Evolutionary conservation across 164 flowering plant genomes (phyloP).

Genomic region (Warburgia ugandensis): DNA sequence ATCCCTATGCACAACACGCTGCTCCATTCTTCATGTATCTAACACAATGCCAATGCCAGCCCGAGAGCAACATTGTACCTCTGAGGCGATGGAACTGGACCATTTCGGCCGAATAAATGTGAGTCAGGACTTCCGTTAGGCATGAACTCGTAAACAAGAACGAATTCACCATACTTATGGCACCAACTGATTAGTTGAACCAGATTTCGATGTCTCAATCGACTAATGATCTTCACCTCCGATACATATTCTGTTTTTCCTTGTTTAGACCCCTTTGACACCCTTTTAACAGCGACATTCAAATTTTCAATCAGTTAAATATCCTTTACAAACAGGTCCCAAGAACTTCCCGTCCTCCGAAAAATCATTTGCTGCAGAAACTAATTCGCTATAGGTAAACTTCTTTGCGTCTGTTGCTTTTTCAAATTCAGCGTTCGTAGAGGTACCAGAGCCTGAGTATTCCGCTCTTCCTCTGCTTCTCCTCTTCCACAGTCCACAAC

Average conservation of each 20-base stretch:
- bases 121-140: constrained; percentile 42
- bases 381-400: constrained; percentile 20
- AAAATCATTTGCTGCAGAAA: constrained; percentile 20
- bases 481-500: constrained; percentile 13
- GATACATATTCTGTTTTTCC: constrained; percentile 41
- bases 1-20: constrained; percentile 47
- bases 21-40: constrained; percentile 55
- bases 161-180: constrained; percentile 36
- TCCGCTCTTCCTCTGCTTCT: neutral
- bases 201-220: constrained; percentile 38
- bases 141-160: constrained; percentile 50
- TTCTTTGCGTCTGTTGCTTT: constrained; percentile 31
- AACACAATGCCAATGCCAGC: constrained; percentile 36
- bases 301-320: constrained; percentile 12
- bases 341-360: constrained; percentile 22
- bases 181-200: constrained; percentile 53
- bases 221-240: constrained; percentile 44
- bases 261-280: constrained; percentile 33
- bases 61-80: constrained; percentile 39
- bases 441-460: constrained; percentile 1
- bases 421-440: constrained; percentile 28
- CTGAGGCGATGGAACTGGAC: constrained; percentile 20
- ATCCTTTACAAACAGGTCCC: constrained; percentile 37
- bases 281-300: constrained; percentile 31
- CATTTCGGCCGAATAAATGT: constrained; percentile 27